Percentiles rank a stretch among this genome's conserved stretches.
Evolutionary conservation across 108 stramenopile genomes (phyloP).

Genomic region (Discostella stelligeroides): DNA sequence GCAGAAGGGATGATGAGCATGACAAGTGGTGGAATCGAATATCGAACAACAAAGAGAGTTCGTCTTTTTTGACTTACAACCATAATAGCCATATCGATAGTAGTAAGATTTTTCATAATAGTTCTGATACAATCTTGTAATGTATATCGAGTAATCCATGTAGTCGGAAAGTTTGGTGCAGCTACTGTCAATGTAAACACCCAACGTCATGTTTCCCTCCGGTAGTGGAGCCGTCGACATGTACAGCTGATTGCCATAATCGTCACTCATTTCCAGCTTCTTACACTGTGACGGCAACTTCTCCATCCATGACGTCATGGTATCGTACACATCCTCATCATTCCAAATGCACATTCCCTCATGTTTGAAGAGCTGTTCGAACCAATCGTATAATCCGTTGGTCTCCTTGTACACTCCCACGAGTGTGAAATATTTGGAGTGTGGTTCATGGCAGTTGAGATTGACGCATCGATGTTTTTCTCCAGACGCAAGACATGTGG

Average conservation of each 20-base stretch:
- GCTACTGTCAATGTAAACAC: slow-evolving; percentile 21
- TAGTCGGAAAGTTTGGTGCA: slow-evolving; percentile 16
- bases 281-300: slow-evolving; percentile 33
- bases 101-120: too few species aligned
- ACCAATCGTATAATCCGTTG: slow-evolving; percentile 39
- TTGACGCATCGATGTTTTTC: slow-evolving; percentile 21
- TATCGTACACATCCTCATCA: slow-evolving; percentile 33
- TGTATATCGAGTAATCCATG: slow-evolving; percentile 21
- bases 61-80: too few species aligned
- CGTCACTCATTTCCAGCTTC: slow-evolving; percentile 19
- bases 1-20: too few species aligned
- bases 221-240: slow-evolving; percentile 18
- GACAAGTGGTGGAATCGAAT: too few species aligned
- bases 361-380: slow-evolving; percentile 53
- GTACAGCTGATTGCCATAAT: slow-evolving; percentile 27
- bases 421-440: slow-evolving; percentile 36
- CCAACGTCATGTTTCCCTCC: slow-evolving; percentile 38
- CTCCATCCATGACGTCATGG: slow-evolving; percentile 41
- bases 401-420: slow-evolving; percentile 52
- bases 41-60: too few species aligned
- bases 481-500: slow-evolving; percentile 22
- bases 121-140: slow-evolving; percentile 15
- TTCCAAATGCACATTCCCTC: slow-evolving; percentile 53
- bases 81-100: too few species aligned
- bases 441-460: slow-evolving; percentile 46